Evolutionary conservation across 768 basidiomycete genomes (phyloP).

Genomic region (Pisolithus tinctorius): DNA sequence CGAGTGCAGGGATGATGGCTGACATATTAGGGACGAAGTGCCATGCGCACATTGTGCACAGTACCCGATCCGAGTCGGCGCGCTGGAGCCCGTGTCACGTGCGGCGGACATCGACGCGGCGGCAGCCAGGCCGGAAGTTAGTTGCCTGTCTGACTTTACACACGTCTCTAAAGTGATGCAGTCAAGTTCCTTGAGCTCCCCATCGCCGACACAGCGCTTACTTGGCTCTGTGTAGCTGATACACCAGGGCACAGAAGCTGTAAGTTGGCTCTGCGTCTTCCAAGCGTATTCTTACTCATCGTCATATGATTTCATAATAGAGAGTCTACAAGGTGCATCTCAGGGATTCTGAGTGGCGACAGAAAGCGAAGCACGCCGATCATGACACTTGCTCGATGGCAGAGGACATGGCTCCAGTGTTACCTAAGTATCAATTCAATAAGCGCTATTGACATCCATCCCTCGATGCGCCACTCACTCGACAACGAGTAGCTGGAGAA

Average conservation of each 20-base stretch:
- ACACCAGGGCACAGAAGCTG: constrained; percentile 81
- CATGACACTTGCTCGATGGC: constrained; percentile 7
- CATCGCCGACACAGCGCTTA: constrained; percentile 16
- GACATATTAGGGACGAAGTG: too few species aligned
- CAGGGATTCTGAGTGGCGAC: constrained; percentile 12
- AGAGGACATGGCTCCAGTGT: constrained; percentile 31
- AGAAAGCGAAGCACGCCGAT: background rate
- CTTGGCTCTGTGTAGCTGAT: constrained; percentile 38
- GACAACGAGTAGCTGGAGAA: constrained; percentile 77
- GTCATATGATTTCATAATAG: constrained; percentile 39
- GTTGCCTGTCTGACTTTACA: too few species aligned
- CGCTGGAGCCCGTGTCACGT: too few species aligned
- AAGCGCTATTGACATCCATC: constrained; percentile 85
- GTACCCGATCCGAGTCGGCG: too few species aligned
- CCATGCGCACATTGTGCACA: too few species aligned
- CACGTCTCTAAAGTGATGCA: too few species aligned
- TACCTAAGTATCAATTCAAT: constrained; percentile 84
- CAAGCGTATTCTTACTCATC: constrained; percentile 14
- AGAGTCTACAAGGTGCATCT: constrained; percentile 55
- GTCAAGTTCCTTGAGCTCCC: too few species aligned
- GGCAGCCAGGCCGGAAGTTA: too few species aligned
- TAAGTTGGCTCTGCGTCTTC: constrained; percentile 40
- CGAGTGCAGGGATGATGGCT: too few species aligned
- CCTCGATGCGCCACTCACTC: constrained; percentile 72
- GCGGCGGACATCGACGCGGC: too few species aligned